Evolutionary conservation across 441 rosid species (phyloP).

Genomic region (Adansonia rubrostipa): DNA sequence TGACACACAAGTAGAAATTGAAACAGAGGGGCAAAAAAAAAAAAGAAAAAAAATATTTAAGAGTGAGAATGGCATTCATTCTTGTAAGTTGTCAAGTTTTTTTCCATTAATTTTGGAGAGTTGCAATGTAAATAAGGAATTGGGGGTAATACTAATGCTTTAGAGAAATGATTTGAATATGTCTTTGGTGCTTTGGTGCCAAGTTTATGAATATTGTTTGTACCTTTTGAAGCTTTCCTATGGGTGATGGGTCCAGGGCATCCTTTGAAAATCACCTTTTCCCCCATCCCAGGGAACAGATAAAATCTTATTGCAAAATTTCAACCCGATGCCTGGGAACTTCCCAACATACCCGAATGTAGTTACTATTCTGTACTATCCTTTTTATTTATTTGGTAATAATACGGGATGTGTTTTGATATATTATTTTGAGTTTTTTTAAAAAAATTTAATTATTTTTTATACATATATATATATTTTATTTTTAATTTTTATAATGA

Average conservation of each 20-base stretch:
- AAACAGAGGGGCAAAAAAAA: slow-evolving; percentile 23
- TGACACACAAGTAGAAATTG: slow-evolving; percentile 43
- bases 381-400: no score
- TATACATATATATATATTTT: no score
- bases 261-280: no score
- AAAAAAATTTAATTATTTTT: no score
- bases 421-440: no score
- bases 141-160: background rate
- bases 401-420: no score
- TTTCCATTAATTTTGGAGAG: slow-evolving; percentile 3
- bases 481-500: no score
- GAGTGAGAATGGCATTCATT: slow-evolving; percentile 29
- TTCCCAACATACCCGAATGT: no score
- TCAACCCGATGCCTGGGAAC: no score
- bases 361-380: no score
- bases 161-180: slow-evolving; percentile 17
- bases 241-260: background rate
- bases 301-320: no score
- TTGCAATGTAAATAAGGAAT: slow-evolving; percentile 28
- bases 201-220: background rate
- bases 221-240: background rate
- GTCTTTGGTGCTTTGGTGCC: background rate
- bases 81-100: slow-evolving; percentile 22
- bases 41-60: background rate
- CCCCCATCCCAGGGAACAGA: no score